Evolutionary conservation across 768 basidiomycete species (phyloP).

Genomic region (Psilocybe cubensis): DNA sequence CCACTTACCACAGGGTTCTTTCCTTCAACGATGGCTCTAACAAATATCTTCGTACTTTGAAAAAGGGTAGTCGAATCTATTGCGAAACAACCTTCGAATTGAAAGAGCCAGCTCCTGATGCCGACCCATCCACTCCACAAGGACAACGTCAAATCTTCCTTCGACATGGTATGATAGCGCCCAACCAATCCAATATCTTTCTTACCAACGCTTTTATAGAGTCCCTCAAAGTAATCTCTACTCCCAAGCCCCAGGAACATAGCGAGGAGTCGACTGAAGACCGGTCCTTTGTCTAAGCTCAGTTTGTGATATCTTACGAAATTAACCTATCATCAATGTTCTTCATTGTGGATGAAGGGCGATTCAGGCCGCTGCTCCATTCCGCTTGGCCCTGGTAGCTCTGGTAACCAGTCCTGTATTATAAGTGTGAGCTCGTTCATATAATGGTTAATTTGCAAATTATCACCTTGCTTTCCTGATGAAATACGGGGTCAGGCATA

Average conservation of each 20-base stretch:
- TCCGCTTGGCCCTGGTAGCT: constrained; percentile 28
- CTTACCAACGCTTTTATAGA: constrained; percentile 40
- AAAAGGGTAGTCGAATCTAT: constrained; percentile 76
- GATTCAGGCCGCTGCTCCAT: constrained; percentile 39
- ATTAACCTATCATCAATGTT: constrained; percentile 7
- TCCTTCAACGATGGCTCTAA: constrained; percentile 71
- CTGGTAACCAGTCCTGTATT: constrained; percentile 38
- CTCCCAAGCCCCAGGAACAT: constrained; percentile 23
- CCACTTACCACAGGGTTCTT: constrained; percentile 79
- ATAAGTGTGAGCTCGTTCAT: constrained; percentile 9
- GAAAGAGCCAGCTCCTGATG: constrained; percentile 67
- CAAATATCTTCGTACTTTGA: constrained; percentile 64
- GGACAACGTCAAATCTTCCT: constrained; percentile 86
- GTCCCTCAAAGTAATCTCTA: constrained; percentile 49
- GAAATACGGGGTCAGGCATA: constrained; percentile 33
- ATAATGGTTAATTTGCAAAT: constrained; percentile 3
- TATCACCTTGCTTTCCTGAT: constrained; percentile 22
- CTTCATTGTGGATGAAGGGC: constrained; percentile 34
- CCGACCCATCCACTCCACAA: constrained; percentile 67
- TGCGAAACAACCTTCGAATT: constrained; percentile 83
- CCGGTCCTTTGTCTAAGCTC: background rate
- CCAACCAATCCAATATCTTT: background rate
- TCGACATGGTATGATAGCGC: constrained; percentile 62
- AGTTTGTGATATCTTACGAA: background rate
- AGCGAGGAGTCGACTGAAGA: background rate